Base-by-base conservation (phyloP, 1,139 yeast genomes). In the Yamadazyma atlantica region DNA sequence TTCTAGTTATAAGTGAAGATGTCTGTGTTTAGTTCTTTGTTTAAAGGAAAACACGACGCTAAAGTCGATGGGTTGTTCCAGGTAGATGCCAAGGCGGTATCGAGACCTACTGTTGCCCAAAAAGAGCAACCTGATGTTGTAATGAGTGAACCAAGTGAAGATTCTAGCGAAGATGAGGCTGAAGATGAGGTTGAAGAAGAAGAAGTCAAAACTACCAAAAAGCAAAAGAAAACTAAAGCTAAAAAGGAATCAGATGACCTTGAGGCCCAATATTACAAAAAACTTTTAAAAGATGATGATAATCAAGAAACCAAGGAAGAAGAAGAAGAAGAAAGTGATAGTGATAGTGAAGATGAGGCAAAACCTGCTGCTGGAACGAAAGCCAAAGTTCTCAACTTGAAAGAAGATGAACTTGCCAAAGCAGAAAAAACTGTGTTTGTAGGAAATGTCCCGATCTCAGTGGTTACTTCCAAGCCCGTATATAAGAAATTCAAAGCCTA, bases 361-460 rank as follows among this genome's bases (percentile, higher is more conserved):
- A 53, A 49, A 34, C 9, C 23, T 3, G 35, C 34, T 11, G 48
- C 43, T 21, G 18, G 12, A 23, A 55, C 66, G 9, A 60, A 57
- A 32, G 72, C 75, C 16, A 60, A 55, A 37, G 55, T 66, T 2
- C 55, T 76, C 33, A 78, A 76, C 52, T 58, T 82, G 37, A 83
- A 82, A 51, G 86, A 82, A 45, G 60, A 62, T 9, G 96, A 89
- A 57, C 68, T 88, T 38, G 86, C 78, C 50, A 87, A 89, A 60
- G 95, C 96, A 2, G 92, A 87, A 51, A 75, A 84, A 51, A 92
- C 98, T 0, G 69, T 90, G 1, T 94, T 94, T 56, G 83, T 94
- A 10, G 97, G 97, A 33, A 94, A 94, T 59, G 78, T 92, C 16
- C 78, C 87, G 14, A 66, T 80, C 25, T 54, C 68, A 1, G 89